A percentile compares a stretch with the other conserved stretches of the same genome.
Evolutionary conservation across 306 rosid genomes (phyloP).

Genomic region (Begonia loranthoides): DNA sequence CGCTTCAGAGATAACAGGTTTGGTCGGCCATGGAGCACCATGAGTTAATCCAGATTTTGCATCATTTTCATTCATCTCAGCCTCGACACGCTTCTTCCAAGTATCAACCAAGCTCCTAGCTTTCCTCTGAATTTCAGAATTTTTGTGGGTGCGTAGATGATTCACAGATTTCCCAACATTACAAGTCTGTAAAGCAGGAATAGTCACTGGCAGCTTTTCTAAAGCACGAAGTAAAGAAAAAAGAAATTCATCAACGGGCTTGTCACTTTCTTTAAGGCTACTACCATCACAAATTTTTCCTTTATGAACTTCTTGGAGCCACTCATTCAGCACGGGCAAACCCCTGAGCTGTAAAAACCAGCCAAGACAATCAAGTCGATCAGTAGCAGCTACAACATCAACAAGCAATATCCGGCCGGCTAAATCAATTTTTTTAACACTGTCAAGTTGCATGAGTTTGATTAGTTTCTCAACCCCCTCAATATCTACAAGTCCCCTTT

Average conservation of each 20-base stretch:
- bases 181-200: slow-evolving; percentile 56
- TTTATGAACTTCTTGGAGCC: slow-evolving; percentile 85
- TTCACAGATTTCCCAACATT: slow-evolving; percentile 79
- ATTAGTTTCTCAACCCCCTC: slow-evolving; percentile 66
- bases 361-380: slow-evolving; percentile 50
- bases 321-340: slow-evolving; percentile 70
- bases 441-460: slow-evolving; percentile 60
- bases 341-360: slow-evolving; percentile 66
- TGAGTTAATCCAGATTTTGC: slow-evolving; percentile 51
- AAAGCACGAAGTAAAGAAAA: slow-evolving; percentile 68
- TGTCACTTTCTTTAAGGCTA: slow-evolving; percentile 49
- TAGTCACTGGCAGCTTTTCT: slow-evolving; percentile 68
- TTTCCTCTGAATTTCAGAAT: slow-evolving; percentile 65
- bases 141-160: slow-evolving; percentile 59
- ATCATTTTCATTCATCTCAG: slow-evolving; percentile 66
- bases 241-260: slow-evolving; percentile 68
- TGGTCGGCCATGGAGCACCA: slow-evolving; percentile 44
- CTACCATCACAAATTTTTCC: slow-evolving; percentile 56
- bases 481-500: slow-evolving; percentile 58
- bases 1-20: slow-evolving; percentile 40
- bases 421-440: slow-evolving; percentile 57
- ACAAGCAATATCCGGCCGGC: slow-evolving; percentile 61
- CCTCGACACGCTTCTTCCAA: slow-evolving; percentile 91
- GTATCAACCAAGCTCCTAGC: slow-evolving; percentile 74
- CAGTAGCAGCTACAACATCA: slow-evolving; percentile 65